These are phyloP conservation scores for Kazachstania taianensis DNA, from an alignment of 805 yeast genomes.

Conservation along the genomic window DNA sequence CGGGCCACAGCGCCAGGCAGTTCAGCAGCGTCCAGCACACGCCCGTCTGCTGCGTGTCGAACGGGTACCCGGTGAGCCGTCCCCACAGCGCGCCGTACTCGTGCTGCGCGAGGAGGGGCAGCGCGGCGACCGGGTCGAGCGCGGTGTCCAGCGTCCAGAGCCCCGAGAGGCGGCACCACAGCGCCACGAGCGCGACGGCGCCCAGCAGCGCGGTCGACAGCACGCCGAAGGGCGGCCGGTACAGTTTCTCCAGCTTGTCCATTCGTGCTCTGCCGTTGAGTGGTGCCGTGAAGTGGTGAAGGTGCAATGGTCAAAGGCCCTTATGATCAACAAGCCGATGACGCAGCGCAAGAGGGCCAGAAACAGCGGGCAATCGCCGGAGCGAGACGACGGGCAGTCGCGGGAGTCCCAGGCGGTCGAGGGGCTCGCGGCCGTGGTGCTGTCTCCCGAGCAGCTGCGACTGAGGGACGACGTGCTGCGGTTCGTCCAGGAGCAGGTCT, in stretches of 20 bases:
- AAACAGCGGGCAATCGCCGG: too few species aligned
- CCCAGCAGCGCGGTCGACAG: neutral
- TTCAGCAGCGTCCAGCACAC: neutral
- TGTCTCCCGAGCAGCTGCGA: slow-evolving; percentile 31
- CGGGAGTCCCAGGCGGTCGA: slow-evolving; percentile 27
- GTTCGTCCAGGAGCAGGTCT: slow-evolving; percentile 24
- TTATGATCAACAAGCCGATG: neutral
- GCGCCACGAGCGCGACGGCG: slow-evolving; percentile 1
- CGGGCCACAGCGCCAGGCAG: slow-evolving; percentile 1
- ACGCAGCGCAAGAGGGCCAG: too few species aligned
- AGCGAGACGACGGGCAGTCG: too few species aligned
- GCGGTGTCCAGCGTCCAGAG: slow-evolving; percentile 2
- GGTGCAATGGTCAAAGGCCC: neutral
- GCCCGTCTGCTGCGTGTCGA: slow-evolving; percentile 1
- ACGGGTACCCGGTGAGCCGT: neutral
- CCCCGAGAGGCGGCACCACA: slow-evolving; percentile 1
- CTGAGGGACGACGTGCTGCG: slow-evolving; percentile 25
- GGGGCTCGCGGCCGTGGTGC: slow-evolving; percentile 28
- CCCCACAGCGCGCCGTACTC: neutral
- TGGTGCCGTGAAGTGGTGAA: too few species aligned
- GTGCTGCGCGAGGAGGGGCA: neutral
- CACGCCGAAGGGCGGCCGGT: slow-evolving; percentile 2
- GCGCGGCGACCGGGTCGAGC: neutral
- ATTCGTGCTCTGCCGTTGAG: too few species aligned
- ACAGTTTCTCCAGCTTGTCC: neutral